A percentile compares a stretch with the other conserved stretches of the same genome.
Conservation (phyloP, 345 rosid species). For the Eutrema heterophyllum region DNA sequence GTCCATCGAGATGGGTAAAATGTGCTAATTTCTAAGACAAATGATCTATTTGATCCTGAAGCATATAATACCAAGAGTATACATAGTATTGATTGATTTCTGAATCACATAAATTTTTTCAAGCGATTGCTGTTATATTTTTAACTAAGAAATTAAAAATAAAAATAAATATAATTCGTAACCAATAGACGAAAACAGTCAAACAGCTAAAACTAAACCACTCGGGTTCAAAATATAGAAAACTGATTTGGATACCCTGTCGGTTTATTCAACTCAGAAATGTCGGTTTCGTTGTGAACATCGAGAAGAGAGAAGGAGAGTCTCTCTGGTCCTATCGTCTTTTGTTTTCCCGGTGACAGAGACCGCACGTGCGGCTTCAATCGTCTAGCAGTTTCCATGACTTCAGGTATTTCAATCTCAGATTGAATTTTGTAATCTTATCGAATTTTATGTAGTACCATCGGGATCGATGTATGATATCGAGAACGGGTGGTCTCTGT, state of each 20-base stretch:
- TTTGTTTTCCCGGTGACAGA: conserved; percentile 21
- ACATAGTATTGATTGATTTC: no score
- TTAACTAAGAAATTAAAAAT: no score
- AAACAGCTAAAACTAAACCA: background rate
- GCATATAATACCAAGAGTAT: no score
- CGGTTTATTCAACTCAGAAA: background rate
- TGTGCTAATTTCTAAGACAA: no score
- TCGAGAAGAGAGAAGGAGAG: background rate
- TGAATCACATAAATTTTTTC: no score
- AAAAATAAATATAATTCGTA: background rate
- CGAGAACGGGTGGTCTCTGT: background rate
- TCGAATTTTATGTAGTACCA: background rate
- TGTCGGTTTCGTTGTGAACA: conserved; percentile 18
- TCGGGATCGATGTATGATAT: background rate
- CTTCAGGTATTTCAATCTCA: conserved; percentile 20
- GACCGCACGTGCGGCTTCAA: conserved; percentile 16
- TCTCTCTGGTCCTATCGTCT: conserved; percentile 6
- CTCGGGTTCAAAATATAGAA: background rate
- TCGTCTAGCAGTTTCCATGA: conserved; percentile 20
- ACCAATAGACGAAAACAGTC: background rate
- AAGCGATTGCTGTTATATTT: no score
- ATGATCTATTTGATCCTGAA: no score
- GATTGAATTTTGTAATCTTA: background rate
- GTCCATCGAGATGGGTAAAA: no score
- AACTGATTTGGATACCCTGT: background rate